Evolutionary conservation across 169 alveolate species (phyloP), one percentile per base, ranked within the genome.

Genomic region (Eimeria falciformis): DNA sequence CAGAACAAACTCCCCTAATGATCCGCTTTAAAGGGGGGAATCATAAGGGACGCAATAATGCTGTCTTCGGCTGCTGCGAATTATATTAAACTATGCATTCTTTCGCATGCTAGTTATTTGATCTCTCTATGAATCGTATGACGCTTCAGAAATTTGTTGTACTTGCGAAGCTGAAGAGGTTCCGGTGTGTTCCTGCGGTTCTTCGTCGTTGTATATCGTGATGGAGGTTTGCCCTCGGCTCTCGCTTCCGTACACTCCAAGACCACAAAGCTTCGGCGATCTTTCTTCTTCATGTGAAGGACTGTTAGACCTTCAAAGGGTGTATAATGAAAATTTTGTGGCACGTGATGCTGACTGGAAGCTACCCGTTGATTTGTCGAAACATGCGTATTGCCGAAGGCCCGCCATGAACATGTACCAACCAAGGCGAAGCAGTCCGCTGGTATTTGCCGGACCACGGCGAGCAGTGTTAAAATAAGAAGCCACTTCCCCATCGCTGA

Each of bases 211-310:
- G 85, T 77, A 69, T 92, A 92, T 33, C 95, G 68, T 45, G 95
- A 92, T 3, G 95, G 95, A 12, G 92, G 92, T 55, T 46, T 84
- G 86, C 93, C 93, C 46, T 83, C 81, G 2, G 95, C 95, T 58
- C 95, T 89, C 50, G 95, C 95, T 83, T 92, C 95, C 3, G 95
- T 92, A 90, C 95, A 92, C 43, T 92, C 95, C 90, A 92, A 69
- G 23, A 91, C 55, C 33, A 92, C 93, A 43, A 46, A 45, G 33
- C 11, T 55, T n/a, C 95, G 47, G n/a, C 92, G 91, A 1, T 73
- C 92, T 37, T 92, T 92, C 84, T 92, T 92, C 91, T 84, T 92
- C 91, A 84, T 84, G 3, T 62, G 56, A 50, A 91, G 77, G 27
- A 33, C 40, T 25, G 84, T 55, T 81, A 75, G 45, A 45, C 23